These are phyloP conservation scores for Hysterium pulicare DNA, from an alignment of 2,329 filamentous ascomycete genomes.

Conservation along the genomic window DNA sequence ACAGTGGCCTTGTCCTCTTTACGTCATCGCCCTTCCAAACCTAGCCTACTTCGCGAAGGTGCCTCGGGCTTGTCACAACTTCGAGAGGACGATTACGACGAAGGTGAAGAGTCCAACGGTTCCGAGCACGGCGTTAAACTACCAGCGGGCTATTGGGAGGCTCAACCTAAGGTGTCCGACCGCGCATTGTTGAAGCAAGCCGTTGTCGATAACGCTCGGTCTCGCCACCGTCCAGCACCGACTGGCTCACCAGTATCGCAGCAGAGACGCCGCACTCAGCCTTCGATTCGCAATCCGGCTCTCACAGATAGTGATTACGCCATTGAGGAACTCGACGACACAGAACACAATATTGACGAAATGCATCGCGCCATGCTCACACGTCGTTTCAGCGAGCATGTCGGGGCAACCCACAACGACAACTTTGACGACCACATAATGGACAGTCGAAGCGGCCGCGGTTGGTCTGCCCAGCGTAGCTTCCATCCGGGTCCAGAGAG, in stretches of 20 bases:
- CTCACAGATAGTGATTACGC: constrained; percentile 67
- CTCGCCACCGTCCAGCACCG: constrained; percentile 27
- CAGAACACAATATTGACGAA: constrained; percentile 52
- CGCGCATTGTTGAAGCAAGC: constrained; percentile 34
- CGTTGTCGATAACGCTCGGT: constrained; percentile 33
- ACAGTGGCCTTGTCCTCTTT: constrained; percentile 52
- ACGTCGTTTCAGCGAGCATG: constrained; percentile 37
- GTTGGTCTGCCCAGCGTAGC: constrained; percentile 23
- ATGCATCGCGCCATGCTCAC: constrained; percentile 26
- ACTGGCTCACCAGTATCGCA: constrained; percentile 25
- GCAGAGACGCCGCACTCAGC: constrained; percentile 27
- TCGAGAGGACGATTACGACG: constrained; percentile 50
- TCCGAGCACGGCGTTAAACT: constrained; percentile 50
- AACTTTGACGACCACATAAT: constrained; percentile 19
- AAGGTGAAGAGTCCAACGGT: constrained; percentile 61
- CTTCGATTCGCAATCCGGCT: constrained; percentile 58
- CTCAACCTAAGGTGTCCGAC: constrained; percentile 20
- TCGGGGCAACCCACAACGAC: constrained; percentile 19
- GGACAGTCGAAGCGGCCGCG: constrained; percentile 22
- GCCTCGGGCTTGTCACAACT: constrained; percentile 43
- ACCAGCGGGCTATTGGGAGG: constrained; percentile 29
- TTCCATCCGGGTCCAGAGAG: constrained; percentile 51
- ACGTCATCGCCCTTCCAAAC: constrained; percentile 59
- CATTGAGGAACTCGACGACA: constrained; percentile 68
- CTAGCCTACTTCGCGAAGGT: constrained; percentile 75